A percentile compares a stretch with the other conserved stretches of the same genome.
Conservation (phyloP, 1,284 basidiomycete genomes). For the Cryptococcus sp. region DNA sequence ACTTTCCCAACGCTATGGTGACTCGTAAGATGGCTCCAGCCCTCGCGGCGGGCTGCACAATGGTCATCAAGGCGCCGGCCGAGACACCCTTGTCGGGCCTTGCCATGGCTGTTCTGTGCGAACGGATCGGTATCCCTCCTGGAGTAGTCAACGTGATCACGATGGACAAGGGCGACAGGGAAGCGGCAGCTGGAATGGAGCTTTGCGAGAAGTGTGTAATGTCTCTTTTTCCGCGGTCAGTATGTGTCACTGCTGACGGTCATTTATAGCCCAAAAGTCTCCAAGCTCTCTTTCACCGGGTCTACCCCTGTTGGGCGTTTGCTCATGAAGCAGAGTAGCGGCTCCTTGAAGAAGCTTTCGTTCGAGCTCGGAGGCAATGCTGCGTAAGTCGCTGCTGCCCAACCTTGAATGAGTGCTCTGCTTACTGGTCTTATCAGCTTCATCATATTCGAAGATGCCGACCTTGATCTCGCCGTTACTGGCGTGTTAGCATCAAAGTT, state of each 20-base stretch:
- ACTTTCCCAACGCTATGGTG: slow-evolving; percentile 85
- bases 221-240: neutral
- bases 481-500: slow-evolving; percentile 88
- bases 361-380: slow-evolving; percentile 71
- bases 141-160: slow-evolving; percentile 94
- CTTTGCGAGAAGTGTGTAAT: slow-evolving; percentile 29
- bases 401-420: too few species aligned
- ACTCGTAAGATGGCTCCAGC: slow-evolving; percentile 59
- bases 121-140: slow-evolving; percentile 87
- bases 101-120: slow-evolving; percentile 69
- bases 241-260: neutral
- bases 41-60: slow-evolving; percentile 90
- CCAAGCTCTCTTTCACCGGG: slow-evolving; percentile 88
- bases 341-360: slow-evolving; percentile 86
- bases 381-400: slow-evolving; percentile 9
- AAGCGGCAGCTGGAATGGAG: slow-evolving; percentile 27
- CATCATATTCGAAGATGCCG: slow-evolving; percentile 93
- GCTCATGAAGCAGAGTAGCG: slow-evolving; percentile 78
- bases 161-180: slow-evolving; percentile 33
- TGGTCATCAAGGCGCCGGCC: slow-evolving; percentile 90
- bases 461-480: slow-evolving; percentile 84
- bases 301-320: slow-evolving; percentile 86
- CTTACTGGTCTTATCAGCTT: slow-evolving; percentile 60
- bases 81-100: slow-evolving; percentile 93
- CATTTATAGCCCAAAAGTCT: slow-evolving; percentile 56